These are phyloP conservation scores for Linderniella brevidens DNA, from an alignment of 257 asterid genomes.

Conservation along the genomic window DNA sequence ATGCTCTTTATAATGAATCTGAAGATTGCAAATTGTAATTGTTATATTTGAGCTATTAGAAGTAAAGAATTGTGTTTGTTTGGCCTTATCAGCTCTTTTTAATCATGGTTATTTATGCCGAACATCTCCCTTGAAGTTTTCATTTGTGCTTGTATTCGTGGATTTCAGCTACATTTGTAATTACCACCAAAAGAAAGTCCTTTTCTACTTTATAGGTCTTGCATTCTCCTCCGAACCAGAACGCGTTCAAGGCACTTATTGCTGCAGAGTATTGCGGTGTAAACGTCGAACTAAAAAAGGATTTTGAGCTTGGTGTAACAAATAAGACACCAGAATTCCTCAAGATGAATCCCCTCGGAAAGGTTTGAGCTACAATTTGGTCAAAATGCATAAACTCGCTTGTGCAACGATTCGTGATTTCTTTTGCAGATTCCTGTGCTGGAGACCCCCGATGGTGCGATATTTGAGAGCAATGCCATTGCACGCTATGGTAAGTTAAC, in stretches of 20 bases:
- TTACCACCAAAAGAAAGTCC: no score
- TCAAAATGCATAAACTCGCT: neutral
- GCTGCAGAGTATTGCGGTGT: conserved; percentile 10
- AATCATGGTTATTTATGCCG: no score
- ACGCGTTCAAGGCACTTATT: conserved; percentile 6
- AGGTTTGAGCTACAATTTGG: conserved; percentile 18
- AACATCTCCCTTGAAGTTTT: no score
- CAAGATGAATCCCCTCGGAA: conserved; percentile 32
- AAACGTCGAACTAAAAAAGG: conserved; percentile 3
- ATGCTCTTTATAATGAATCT: no score
- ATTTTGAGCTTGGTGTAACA: conserved; percentile 8
- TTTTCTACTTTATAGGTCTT: conserved; percentile 1
- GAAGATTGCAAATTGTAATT: no score
- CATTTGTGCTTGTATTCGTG: no score
- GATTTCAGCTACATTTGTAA: no score
- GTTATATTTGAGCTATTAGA: no score
- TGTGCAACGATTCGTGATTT: conserved; percentile 1
- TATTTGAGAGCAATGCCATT: conserved; percentile 91
- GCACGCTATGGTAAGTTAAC: conserved; percentile 66
- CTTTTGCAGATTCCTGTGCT: conserved; percentile 70
- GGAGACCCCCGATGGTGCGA: conserved; percentile 75
- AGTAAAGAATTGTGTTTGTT: no score
- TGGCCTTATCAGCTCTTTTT: no score
- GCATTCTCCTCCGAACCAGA: conserved; percentile 4
- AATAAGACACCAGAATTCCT: conserved; percentile 9